A percentile compares a stretch with the other conserved stretches of the same genome.
Evolutionary conservation across 1,139 yeast genomes (phyloP).

Genomic region (Yamadazyma dendronema): DNA sequence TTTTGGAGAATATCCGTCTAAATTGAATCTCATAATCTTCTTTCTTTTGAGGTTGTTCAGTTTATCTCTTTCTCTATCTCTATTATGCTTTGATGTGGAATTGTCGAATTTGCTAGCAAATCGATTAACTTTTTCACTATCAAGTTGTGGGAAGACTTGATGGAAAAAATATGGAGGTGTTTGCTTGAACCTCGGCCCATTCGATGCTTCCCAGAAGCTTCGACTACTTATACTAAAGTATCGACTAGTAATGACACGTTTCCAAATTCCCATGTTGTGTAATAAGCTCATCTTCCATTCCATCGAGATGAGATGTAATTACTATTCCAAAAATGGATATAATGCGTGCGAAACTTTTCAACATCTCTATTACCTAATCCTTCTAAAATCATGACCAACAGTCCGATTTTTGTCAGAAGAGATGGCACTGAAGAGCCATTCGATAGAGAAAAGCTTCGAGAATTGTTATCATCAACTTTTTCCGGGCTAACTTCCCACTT

Average conservation of each 20-base stretch:
- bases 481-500: constrained; percentile 20
- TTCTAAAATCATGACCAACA: background rate
- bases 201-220: no score
- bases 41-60: no score
- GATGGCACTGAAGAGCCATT: constrained; percentile 13
- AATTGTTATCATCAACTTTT: constrained; percentile 17
- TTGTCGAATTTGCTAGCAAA: constrained; percentile 9
- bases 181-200: no score
- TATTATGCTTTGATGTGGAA: constrained; percentile 1
- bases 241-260: no score
- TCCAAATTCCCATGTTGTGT: no score
- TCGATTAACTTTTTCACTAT: constrained; percentile 6
- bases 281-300: background rate
- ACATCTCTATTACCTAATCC: background rate
- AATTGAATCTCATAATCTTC: constrained; percentile 15
- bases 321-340: background rate
- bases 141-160: no score
- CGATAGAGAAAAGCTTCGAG: constrained; percentile 14
- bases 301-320: background rate
- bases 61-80: no score
- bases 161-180: no score
- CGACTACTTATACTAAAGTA: no score
- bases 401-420: constrained; percentile 4
- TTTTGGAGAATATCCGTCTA: constrained; percentile 21
- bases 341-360: background rate